Evolutionary conservation across 805 yeast genomes (phyloP).

Genomic region (Grigorovia transvaalensis): DNA sequence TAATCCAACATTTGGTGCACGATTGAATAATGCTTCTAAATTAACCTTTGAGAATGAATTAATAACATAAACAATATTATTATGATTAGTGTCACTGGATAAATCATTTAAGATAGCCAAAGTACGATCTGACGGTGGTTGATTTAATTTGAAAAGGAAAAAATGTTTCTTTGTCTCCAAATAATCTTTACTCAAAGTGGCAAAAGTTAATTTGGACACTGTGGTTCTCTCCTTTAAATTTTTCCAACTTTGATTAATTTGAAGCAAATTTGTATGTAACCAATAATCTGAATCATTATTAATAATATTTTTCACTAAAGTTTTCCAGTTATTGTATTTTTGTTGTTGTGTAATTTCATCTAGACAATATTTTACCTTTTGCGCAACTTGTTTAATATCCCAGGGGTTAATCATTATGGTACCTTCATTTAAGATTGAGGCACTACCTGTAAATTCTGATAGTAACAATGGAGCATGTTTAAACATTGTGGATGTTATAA

Average conservation of each 20-base stretch:
- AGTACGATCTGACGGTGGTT: slow-evolving; percentile 52
- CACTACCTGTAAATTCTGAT: slow-evolving; percentile 93
- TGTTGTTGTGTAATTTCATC: slow-evolving; percentile 46
- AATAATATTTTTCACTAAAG: slow-evolving; percentile 44
- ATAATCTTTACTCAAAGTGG: slow-evolving; percentile 23
- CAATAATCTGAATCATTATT: slow-evolving; percentile 66
- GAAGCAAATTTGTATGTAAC: slow-evolving; percentile 48
- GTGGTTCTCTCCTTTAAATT: slow-evolving; percentile 34
- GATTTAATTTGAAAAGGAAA: slow-evolving; percentile 38
- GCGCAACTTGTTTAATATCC: slow-evolving; percentile 60
- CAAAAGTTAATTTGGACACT: slow-evolving; percentile 24
- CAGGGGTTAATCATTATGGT: slow-evolving; percentile 83
- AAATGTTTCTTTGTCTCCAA: slow-evolving; percentile 29
- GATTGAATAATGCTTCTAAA: slow-evolving; percentile 55
- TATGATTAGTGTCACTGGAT: slow-evolving; percentile 30
- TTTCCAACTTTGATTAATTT: slow-evolving; percentile 44
- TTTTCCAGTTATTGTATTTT: slow-evolving; percentile 49
- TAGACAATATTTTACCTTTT: slow-evolving; percentile 49
- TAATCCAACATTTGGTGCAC: slow-evolving; percentile 63
- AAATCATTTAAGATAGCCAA: slow-evolving; percentile 50
- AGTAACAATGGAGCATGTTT: slow-evolving; percentile 73
- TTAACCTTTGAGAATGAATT: slow-evolving; percentile 55
- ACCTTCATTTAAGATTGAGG: slow-evolving; percentile 60
- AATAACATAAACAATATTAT: slow-evolving; percentile 60
- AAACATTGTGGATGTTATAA: slow-evolving; percentile 59